Evolutionary conservation across 768 basidiomycete species (phyloP).

Genomic region (Hortiboletus campestris): DNA sequence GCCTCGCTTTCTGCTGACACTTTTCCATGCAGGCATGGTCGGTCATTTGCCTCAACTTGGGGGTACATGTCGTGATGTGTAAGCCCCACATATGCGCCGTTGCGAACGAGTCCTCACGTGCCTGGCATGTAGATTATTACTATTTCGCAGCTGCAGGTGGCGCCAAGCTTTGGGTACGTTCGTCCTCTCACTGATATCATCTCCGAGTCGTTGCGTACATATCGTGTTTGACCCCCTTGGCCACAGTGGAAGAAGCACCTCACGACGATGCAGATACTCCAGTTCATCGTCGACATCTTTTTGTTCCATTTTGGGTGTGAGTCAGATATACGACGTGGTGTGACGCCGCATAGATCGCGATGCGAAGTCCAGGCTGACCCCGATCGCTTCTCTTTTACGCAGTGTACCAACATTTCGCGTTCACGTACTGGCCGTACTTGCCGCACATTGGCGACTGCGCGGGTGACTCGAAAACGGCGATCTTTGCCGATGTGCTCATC

Average conservation of each 20-base stretch:
- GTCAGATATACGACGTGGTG: slow-evolving; percentile 1
- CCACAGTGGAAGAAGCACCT: slow-evolving; percentile 29
- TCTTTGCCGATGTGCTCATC: slow-evolving; percentile 18
- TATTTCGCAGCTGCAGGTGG: slow-evolving; percentile 92
- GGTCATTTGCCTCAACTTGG: slow-evolving; percentile 81
- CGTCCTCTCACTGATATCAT: background rate
- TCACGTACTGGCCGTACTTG: slow-evolving; percentile 24
- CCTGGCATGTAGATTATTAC: slow-evolving; percentile 77
- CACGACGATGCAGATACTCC: slow-evolving; percentile 27
- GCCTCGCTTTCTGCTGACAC: background rate
- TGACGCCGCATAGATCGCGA: background rate
- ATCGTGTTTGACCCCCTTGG: background rate
- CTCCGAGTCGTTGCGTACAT: background rate
- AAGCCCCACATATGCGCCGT: slow-evolving; percentile 31
- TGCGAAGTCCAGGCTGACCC: background rate
- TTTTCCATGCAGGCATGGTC: slow-evolving; percentile 72
- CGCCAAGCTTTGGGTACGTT: slow-evolving; percentile 23
- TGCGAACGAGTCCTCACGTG: background rate
- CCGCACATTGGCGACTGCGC: slow-evolving; percentile 28
- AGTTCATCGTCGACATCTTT: slow-evolving; percentile 24
- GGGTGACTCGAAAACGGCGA: slow-evolving; percentile 18
- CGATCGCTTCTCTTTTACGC: background rate
- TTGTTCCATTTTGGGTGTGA: slow-evolving; percentile 23
- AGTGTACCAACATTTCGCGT: slow-evolving; percentile 28
- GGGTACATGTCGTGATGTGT: slow-evolving; percentile 97